Base-by-base conservation (phyloP, 345 rosid genomes). In the Eucalyptus albens region DNA sequence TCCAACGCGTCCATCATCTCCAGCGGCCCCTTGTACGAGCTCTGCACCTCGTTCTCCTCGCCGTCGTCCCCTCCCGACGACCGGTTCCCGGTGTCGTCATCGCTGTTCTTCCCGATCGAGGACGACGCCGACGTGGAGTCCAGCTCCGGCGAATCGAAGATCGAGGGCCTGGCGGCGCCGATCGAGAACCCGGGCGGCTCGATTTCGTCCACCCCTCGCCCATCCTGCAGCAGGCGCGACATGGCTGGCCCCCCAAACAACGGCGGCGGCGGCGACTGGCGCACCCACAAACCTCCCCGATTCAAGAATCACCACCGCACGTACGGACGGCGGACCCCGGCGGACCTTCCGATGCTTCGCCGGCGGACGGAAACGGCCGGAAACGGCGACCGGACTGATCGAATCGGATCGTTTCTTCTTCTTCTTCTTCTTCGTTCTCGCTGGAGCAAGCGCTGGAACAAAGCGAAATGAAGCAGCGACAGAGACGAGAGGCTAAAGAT, bases 21-120 rank as follows among this genome's bases (percentile, higher is more conserved):
- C 85, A 94, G 89, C 55, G 95, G 91, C 14, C 95, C 93, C 40
- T 93, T 94, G 87, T 93, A 95, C 17, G 92, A 87, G 86, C 96
- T 95, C 93, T 96, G 94, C 16, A 93, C 96, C 91, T 95, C 98
- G 91, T 91, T 91, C 37, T 93, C 95, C 80, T 89, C 92, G 44
- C 88, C 90, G 44, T 86, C 91, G 49, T 88, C 95, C 16, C 90
- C 95, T 24, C 89, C 94, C 77, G 93, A 91, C 24, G 94, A 90
- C 88, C 91, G 80, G 37, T 40, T 86, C 13, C 89, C 92, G 26
- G 92, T 89, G 27, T 83, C 92, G 88, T 53, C 59, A 10, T 94
- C 97, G 82, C 97, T 95, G 55, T 94, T 91, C 89, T 86, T 94
- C 27, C 98, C 96, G 81, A 95, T 94, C 60, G 97, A 96, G 31